phyloP scores from a whole-genome alignment of 108 stramenopile genomes.

The Mayamaea pseudoterrestris region DNA sequence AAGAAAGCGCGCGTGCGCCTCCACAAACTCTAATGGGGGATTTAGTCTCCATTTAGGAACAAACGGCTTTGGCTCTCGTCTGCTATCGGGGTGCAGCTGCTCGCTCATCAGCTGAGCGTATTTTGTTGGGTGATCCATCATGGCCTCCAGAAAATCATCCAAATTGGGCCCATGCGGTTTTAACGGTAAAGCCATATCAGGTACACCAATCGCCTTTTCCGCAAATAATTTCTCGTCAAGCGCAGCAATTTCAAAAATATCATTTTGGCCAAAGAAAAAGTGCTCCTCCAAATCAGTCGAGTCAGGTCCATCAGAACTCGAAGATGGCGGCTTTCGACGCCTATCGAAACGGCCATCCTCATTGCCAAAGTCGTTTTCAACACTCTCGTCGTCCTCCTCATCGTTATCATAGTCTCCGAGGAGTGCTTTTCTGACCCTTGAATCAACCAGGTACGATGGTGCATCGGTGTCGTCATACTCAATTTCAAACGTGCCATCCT shows the following conservation, averaged over 20 bases:
- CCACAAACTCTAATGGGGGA: constrained; percentile 53
- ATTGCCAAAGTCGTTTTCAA: too few species aligned
- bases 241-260: constrained; percentile 8
- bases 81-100: constrained; percentile 43
- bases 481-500: too few species aligned
- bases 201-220: not conserved
- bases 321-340: too few species aligned
- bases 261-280: constrained; percentile 2
- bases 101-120: constrained; percentile 33
- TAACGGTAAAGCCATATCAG: not conserved
- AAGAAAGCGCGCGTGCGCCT: constrained; percentile 44
- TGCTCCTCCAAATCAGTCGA: too few species aligned
- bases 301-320: too few species aligned
- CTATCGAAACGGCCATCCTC: too few species aligned
- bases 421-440: too few species aligned
- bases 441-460: too few species aligned
- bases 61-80: constrained; percentile 48
- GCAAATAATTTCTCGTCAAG: not conserved
- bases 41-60: constrained; percentile 30
- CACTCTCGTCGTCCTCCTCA: too few species aligned
- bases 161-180: constrained; percentile 6
- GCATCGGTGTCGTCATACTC: too few species aligned
- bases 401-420: too few species aligned
- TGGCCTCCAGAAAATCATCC: constrained; percentile 52
- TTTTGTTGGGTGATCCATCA: constrained; percentile 55